Conservation (phyloP, 768 basidiomycete species). For the Phanerochaete carnosa region DNA sequence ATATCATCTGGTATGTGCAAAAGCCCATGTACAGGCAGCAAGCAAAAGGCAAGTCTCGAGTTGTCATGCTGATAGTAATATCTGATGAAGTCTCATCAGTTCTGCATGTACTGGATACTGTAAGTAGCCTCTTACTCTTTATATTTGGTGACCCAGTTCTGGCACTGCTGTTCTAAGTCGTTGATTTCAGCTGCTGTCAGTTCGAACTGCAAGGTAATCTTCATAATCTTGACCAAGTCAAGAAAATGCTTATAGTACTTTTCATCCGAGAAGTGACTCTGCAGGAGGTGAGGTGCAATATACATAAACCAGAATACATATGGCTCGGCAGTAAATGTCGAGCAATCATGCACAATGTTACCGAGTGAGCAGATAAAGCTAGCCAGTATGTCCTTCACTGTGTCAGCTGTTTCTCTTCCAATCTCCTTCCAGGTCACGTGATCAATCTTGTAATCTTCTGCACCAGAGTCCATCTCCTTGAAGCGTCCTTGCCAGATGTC, state of each 20-base stretch:
- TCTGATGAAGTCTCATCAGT: conserved; percentile 21
- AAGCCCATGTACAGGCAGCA: background rate
- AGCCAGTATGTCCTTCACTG: no score
- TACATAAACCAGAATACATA: conserved; percentile 40
- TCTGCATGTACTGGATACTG: no score
- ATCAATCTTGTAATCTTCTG: no score
- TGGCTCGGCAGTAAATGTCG: conserved; percentile 33
- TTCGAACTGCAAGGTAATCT: conserved; percentile 35
- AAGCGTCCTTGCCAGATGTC: no score
- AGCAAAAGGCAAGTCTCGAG: background rate
- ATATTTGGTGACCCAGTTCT: no score
- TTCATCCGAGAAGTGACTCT: conserved; percentile 24
- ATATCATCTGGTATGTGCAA: conserved; percentile 1
- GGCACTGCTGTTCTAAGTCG: no score
- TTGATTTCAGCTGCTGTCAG: conserved; percentile 9
- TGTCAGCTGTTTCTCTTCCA: no score
- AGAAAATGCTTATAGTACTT: conserved; percentile 40
- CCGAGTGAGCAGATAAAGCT: no score
- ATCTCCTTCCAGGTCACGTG: no score
- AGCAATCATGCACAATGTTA: conserved; percentile 19
- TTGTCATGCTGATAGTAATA: conserved; percentile 4
- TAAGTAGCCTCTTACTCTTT: no score
- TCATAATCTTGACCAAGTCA: conserved; percentile 34
- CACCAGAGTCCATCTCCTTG: no score
- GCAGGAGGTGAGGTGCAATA: conserved; percentile 37